Percentiles rank a stretch among this genome's conserved stretches.
These are phyloP conservation scores for Alternaria viburni DNA, from an alignment of 2,329 filamentous ascomycete genomes.

Conservation along the genomic window DNA sequence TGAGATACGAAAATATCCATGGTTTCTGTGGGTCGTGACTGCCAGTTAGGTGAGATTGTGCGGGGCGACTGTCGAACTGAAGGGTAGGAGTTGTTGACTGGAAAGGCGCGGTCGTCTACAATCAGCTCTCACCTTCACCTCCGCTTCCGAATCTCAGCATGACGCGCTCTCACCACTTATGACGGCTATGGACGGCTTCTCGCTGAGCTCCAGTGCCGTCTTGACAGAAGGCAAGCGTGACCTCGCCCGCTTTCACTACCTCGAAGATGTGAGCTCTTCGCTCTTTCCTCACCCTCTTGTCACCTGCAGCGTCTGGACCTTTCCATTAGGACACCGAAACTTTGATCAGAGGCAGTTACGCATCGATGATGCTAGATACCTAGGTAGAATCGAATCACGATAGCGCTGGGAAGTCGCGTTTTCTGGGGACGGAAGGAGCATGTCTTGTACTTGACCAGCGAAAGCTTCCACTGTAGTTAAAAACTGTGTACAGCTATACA, in stretches of 20 bases:
- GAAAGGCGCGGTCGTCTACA: background rate
- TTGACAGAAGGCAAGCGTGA: background rate
- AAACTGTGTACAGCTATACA: background rate
- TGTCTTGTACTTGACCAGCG: background rate
- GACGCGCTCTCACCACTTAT: background rate
- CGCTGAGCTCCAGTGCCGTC: background rate
- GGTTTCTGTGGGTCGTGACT: background rate
- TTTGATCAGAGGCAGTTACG: too few species aligned
- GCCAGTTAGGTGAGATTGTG: background rate
- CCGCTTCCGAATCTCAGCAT: background rate
- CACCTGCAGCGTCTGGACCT: too few species aligned
- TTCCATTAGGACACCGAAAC: too few species aligned
- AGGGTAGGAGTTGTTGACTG: background rate
- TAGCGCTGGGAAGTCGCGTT: background rate
- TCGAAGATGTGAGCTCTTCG: background rate
- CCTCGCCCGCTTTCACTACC: background rate
- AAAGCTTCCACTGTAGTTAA: background rate
- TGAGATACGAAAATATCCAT: slow-evolving; percentile 14
- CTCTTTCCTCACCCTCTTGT: background rate
- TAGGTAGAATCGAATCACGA: too few species aligned
- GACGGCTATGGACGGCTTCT: background rate
- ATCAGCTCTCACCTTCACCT: slow-evolving; percentile 4
- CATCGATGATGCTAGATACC: too few species aligned
- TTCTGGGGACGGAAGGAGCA: too few species aligned
- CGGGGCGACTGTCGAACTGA: background rate